Conservation (phyloP, 805 yeast species). For the Ogataea zsoltii region DNA sequence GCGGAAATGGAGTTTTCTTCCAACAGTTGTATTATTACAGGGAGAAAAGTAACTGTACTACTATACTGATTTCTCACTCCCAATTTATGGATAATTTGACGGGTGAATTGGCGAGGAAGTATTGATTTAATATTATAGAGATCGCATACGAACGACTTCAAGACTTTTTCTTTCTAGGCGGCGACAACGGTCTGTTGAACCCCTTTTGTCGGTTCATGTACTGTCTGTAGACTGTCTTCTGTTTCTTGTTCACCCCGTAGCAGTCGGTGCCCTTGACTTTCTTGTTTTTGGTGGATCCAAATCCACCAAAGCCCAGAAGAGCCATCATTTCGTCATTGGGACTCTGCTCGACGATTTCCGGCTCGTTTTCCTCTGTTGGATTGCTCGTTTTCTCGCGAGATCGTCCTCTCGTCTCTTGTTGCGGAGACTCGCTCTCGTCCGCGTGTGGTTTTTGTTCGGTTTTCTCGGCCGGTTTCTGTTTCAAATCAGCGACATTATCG, state of each 20-base stretch:
- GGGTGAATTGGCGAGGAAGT: neutral
- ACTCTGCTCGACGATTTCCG: slow-evolving; percentile 3
- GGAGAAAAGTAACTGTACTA: too few relatives aligned
- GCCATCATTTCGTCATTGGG: slow-evolving; percentile 37
- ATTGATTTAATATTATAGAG: too few relatives aligned
- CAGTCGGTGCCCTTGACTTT: slow-evolving; percentile 52
- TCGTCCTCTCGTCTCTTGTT: slow-evolving; percentile 14
- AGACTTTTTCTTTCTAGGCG: slow-evolving; percentile 32
- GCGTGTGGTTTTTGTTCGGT: neutral
- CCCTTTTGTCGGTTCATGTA: slow-evolving; percentile 61
- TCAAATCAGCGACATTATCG: too few relatives aligned
- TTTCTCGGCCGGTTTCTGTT: too few relatives aligned
- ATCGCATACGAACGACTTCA: neutral
- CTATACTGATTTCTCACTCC: too few relatives aligned
- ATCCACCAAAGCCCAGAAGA: slow-evolving; percentile 60
- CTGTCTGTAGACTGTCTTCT: slow-evolving; percentile 52
- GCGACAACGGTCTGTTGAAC: slow-evolving; percentile 56
- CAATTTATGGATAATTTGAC: neutral
- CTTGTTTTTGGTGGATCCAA: slow-evolving; percentile 56
- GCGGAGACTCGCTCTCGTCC: neutral
- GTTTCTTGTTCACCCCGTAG: slow-evolving; percentile 40
- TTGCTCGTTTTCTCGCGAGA: neutral
- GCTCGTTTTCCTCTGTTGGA: neutral
- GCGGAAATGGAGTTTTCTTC: too few relatives aligned
- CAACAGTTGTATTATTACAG: too few relatives aligned